phyloP scores from a whole-genome alignment of 192 early-diverging fungal genomes.

The Entomortierella parvispora region DNA sequence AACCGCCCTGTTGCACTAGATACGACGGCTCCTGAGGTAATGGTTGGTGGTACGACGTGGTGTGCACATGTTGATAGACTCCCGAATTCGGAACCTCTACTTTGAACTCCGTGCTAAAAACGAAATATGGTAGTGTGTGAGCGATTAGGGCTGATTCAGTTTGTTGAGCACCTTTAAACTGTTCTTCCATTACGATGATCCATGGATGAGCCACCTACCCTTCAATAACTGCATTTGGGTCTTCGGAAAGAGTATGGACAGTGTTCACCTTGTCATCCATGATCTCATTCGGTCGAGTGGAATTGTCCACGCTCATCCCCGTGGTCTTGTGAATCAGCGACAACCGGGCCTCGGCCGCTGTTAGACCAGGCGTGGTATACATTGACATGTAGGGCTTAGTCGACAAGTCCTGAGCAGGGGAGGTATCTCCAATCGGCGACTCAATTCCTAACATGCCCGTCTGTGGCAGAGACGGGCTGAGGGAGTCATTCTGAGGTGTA shows the following conservation, averaged over 20 bases:
- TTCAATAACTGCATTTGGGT: background rate
- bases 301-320: conserved; percentile 36
- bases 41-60: background rate
- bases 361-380: no score
- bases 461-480: background rate
- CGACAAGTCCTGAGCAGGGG: background rate
- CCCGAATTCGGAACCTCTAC: conserved; percentile 31
- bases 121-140: background rate
- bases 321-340: conserved; percentile 27
- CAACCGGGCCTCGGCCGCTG: conserved; percentile 18
- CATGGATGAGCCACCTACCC: background rate
- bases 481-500: background rate
- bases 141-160: no score
- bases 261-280: conserved; percentile 35
- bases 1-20: background rate
- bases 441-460: no score
- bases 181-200: background rate
- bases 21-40: background rate
- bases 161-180: no score
- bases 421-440: background rate
- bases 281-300: conserved; percentile 30
- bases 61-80: background rate
- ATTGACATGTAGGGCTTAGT: background rate
- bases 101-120: conserved; percentile 7
- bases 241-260: conserved; percentile 9